phyloP scores from a whole-genome alignment of 1,284 basidiomycete species.

The Wallemia hederae region DNA sequence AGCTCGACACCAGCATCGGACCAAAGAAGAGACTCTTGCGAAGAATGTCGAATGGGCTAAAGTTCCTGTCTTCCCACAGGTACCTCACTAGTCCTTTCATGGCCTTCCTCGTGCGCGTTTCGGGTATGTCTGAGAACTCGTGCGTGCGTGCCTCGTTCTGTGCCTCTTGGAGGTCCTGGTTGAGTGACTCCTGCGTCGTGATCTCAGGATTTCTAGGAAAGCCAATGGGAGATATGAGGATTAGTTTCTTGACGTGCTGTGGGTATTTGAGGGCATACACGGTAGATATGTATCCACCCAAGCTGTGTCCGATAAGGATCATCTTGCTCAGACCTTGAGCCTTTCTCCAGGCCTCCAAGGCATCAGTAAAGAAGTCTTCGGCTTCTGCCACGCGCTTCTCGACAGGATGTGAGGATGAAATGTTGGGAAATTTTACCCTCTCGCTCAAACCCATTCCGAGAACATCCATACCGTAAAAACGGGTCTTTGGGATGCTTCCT shows the following conservation, averaged over 20 bases:
- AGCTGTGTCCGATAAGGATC: conserved; percentile 10
- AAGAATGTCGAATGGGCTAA: not conserved
- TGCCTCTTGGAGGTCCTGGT: not conserved
- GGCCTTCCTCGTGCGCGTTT: not conserved
- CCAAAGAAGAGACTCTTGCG: not conserved
- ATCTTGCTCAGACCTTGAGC: conserved; percentile 13
- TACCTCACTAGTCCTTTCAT: not conserved
- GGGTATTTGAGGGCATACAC: conserved; percentile 13
- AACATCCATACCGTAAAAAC: not conserved
- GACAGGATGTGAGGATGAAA: conserved; percentile 4
- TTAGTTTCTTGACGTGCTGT: conserved; percentile 11
- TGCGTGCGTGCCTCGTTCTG: not conserved
- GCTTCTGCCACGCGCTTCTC: conserved; percentile 10
- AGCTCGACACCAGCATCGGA: not conserved
- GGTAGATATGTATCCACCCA: conserved; percentile 12
- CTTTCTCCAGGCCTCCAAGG: conserved; percentile 13
- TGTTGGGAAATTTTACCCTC: not conserved
- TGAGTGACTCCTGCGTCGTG: not conserved
- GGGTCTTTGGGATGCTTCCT: not conserved
- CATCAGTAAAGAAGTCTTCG: conserved; percentile 13
- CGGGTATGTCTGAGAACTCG: not conserved
- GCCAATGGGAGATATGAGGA: conserved; percentile 13
- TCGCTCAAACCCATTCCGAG: not conserved
- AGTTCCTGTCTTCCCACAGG: not conserved
- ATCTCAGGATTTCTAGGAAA: conserved; percentile 6